Evolutionary conservation across 345 rosid genomes (phyloP).

Genomic region (Reutealis trisperma): DNA sequence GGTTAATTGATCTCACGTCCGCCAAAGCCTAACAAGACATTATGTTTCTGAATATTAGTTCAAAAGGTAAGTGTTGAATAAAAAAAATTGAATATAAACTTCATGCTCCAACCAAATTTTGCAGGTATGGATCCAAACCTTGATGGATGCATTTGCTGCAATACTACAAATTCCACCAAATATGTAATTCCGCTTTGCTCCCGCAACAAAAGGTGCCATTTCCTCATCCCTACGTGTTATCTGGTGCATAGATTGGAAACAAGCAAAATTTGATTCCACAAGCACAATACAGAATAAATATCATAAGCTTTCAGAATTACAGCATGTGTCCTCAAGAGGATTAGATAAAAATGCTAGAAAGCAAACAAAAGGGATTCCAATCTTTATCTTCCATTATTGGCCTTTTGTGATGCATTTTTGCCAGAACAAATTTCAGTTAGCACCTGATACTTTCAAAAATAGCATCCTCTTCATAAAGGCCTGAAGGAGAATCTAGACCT

Average conservation of each 20-base stretch:
- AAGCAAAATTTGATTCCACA: constrained; percentile 19
- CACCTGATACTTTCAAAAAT: background rate
- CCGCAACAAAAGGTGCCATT: constrained; percentile 83
- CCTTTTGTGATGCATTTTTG: background rate
- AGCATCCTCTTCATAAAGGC: background rate
- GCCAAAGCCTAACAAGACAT: constrained; percentile 68
- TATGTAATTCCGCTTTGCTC: constrained; percentile 72
- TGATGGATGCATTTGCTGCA: constrained; percentile 84
- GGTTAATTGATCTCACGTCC: constrained; percentile 77
- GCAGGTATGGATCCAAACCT: constrained; percentile 49
- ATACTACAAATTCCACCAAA: constrained; percentile 93
- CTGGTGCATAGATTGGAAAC: constrained; percentile 35
- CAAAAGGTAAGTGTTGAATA: background rate
- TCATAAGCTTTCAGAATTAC: background rate
- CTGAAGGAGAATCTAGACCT: background rate
- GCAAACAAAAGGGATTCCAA: background rate
- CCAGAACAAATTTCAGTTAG: background rate
- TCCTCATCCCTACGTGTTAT: constrained; percentile 95
- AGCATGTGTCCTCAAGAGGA: background rate
- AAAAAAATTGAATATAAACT: background rate
- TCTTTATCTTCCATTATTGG: background rate
- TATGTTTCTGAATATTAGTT: constrained; percentile 18
- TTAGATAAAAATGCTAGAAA: background rate
- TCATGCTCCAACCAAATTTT: constrained; percentile 5
- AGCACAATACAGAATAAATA: background rate